A percentile compares a stretch with the other conserved stretches of the same genome.
These are phyloP conservation scores for Panellus pusillus DNA, from an alignment of 768 basidiomycete genomes.

Conservation along the genomic window DNA sequence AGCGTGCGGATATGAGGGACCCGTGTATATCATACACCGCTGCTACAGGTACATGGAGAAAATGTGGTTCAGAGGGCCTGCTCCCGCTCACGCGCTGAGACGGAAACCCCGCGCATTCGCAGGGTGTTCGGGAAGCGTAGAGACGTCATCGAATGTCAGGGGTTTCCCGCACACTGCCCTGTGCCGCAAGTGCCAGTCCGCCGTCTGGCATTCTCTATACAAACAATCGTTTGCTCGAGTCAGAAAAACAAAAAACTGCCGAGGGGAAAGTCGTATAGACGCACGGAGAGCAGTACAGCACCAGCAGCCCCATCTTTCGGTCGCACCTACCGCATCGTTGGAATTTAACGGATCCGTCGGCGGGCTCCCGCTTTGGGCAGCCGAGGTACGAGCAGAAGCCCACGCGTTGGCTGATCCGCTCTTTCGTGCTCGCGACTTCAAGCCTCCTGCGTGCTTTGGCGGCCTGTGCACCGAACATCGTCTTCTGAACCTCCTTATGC, in stretches of 20 bases:
- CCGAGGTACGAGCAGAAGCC: slow-evolving; percentile 8
- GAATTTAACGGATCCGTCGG: slow-evolving; percentile 6
- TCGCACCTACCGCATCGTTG: slow-evolving; percentile 11
- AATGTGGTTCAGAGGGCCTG: no score
- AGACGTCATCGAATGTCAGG: slow-evolving; percentile 1
- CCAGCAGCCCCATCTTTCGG: slow-evolving; percentile 6
- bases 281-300: slow-evolving; percentile 17
- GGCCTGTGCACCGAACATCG: neutral
- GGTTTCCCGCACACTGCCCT: slow-evolving; percentile 9
- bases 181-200: slow-evolving; percentile 11
- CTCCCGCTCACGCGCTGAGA: no score
- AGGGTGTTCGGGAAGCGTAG: no score
- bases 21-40: no score
- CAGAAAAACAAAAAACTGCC: no score
- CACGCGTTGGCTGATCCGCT: neutral
- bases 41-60: no score
- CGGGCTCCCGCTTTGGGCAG: neutral
- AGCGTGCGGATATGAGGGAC: no score
- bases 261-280: neutral
- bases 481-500: neutral
- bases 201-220: slow-evolving; percentile 5
- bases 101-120: no score
- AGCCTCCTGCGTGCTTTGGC: neutral
- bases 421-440: no score
- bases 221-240: no score